Base-by-base conservation (phyloP, 2,329 filamentous ascomycete genomes). In the Delphinella strobiligena region DNA sequence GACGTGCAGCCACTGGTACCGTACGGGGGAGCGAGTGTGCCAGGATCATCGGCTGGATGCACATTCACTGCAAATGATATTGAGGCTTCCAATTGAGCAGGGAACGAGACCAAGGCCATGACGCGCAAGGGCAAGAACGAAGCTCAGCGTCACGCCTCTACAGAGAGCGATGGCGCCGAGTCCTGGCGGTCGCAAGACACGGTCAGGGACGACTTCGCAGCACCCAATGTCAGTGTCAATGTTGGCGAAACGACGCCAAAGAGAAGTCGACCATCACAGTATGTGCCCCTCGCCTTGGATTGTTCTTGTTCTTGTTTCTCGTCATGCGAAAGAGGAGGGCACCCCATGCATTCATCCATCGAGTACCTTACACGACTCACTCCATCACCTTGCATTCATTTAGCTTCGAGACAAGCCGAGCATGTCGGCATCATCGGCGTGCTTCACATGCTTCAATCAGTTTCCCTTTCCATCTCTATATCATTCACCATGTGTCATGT, bases 171-270 rank as follows among this genome's bases (percentile, higher is more conserved):
- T 48, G 75, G 73, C 63, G 74, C 72, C 54, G 72, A 76, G 52
- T 82, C 78, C 64, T 75, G 72, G 61, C 34, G 17, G 51, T 82
- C 79, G 45, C 72, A 69, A 54, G 72, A 75, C 53, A 86, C 81
- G 39, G 67, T 80, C 49, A 72, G 71, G 58, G 77, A 71, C 22
- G 12, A 7, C 22, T 27, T 27, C 22, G 7, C 22, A n/a, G n/a
- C n/a, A 2, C 68, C 73, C 53, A 71, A 73, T 50, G 64, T 67
- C 14, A 54, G 52, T 39, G 41, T 49, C 39, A 50, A 30, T 31
- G 32, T 46, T 34, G 37, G 31, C 34, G 39, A 41, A 29, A 41
- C 34, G 19, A 46, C 44, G 3, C 44, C 44, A 22, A 42, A 42
- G n/a, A n/a, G 32, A 40, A 40, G 36, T 33, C 38, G 44, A 34